These are phyloP conservation scores for Populus hybrid DNA, from an alignment of 441 rosid genomes.

Conservation along the genomic window DNA sequence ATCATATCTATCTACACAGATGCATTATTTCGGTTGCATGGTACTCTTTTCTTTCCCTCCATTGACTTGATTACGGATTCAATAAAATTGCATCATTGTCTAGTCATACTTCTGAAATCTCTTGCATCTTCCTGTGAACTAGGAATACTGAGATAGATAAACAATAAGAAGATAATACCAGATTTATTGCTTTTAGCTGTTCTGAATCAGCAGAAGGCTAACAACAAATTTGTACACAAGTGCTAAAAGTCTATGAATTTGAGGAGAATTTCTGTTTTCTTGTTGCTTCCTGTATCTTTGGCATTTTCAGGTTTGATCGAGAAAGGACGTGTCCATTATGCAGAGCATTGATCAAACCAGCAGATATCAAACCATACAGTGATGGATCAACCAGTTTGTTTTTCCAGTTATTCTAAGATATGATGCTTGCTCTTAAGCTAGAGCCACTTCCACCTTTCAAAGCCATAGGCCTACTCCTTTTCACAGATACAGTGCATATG, in stretches of 20 bases:
- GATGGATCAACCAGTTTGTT: constrained; percentile 62
- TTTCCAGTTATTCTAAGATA: constrained; percentile 46
- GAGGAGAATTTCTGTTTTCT: not conserved
- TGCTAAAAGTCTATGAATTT: not conserved
- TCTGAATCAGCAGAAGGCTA: not conserved
- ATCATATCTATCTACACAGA: not conserved
- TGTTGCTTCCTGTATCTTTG: not conserved
- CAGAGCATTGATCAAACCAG: constrained; percentile 54
- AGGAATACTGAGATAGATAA: too few species aligned
- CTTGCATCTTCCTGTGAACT: too few species aligned
- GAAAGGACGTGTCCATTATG: constrained; percentile 67
- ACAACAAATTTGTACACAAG: not conserved
- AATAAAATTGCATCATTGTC: too few species aligned
- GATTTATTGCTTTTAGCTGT: too few species aligned
- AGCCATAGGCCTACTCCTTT: not conserved
- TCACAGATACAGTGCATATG: not conserved
- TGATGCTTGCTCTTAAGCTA: not conserved
- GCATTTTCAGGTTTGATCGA: constrained; percentile 59
- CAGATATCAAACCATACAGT: constrained; percentile 53
- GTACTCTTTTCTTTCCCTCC: not conserved
- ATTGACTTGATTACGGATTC: too few species aligned
- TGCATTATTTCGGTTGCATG: not conserved
- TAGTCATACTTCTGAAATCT: too few species aligned
- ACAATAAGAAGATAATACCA: too few species aligned
- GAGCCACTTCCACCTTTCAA: not conserved